phyloP scores from a whole-genome alignment of 75 land plant genomes.

The Cupressus sempervirens region DNA sequence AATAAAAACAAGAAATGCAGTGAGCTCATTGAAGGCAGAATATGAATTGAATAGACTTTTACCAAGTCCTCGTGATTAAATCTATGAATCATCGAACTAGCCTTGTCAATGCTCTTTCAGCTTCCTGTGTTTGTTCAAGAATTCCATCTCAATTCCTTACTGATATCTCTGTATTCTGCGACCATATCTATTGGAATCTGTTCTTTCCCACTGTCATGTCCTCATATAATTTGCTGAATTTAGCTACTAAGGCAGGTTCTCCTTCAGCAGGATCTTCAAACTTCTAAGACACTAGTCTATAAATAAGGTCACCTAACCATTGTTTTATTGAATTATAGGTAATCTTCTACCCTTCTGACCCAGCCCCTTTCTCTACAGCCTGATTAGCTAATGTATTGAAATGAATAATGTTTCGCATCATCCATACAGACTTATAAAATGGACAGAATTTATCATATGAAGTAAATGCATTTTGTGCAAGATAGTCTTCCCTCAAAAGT shows the following conservation, averaged over 20 bases:
- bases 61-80: no score
- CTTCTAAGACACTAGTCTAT: constrained; percentile 93
- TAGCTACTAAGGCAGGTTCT: constrained; percentile 65
- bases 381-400: constrained; percentile 90
- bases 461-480: constrained; percentile 98
- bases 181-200: no score
- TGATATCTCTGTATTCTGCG: no score
- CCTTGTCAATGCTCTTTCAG: no score
- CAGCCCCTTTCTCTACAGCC: constrained; percentile 16
- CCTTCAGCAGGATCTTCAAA: constrained; percentile 98
- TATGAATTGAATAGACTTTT: no score
- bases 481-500: constrained; percentile 95
- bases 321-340: constrained; percentile 89
- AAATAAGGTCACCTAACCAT: constrained; percentile 90
- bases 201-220: constrained; percentile 76
- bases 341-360: constrained; percentile 94
- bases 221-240: constrained; percentile 78
- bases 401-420: constrained; percentile 99
- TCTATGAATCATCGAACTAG: no score
- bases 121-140: no score
- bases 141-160: no score
- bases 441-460: constrained; percentile 99
- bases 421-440: constrained; percentile 99
- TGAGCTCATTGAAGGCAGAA: constrained; percentile 83
- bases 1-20: constrained; percentile 92